Conservation (phyloP, 1,284 basidiomycete genomes). For the Ceratobasidium sp. region DNA sequence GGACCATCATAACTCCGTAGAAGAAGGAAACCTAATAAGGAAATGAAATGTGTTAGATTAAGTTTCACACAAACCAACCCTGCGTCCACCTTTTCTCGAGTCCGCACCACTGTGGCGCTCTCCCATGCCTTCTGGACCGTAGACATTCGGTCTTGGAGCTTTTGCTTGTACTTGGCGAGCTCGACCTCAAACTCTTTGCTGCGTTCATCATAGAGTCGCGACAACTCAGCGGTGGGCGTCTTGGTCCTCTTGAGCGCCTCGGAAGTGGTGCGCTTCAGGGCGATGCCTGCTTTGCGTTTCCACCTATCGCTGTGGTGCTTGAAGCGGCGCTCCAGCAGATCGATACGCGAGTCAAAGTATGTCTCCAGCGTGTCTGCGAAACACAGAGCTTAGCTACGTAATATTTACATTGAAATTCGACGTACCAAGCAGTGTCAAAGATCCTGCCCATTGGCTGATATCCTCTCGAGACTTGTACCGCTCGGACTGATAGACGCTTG, state of each 20-base stretch:
- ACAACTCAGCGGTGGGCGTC: constrained; percentile 68
- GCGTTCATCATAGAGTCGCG: constrained; percentile 45
- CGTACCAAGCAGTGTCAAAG: constrained; percentile 81
- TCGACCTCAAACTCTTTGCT: constrained; percentile 82
- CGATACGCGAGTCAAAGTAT: constrained; percentile 88
- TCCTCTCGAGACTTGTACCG: constrained; percentile 23
- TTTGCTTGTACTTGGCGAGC: constrained; percentile 77
- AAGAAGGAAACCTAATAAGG: constrained; percentile 73
- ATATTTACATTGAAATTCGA: not conserved
- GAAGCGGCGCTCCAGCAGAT: constrained; percentile 85
- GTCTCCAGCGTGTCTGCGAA: constrained; percentile 82
- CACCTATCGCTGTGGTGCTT: constrained; percentile 85
- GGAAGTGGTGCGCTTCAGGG: constrained; percentile 51
- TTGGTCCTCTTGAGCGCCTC: constrained; percentile 61
- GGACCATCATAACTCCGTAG: constrained; percentile 87
- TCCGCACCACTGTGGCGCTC: constrained; percentile 88
- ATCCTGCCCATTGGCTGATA: constrained; percentile 55
- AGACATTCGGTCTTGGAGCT: constrained; percentile 80
- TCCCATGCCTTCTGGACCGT: constrained; percentile 78
- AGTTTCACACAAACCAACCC: not conserved
- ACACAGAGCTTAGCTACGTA: not conserved
- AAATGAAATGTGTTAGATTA: not conserved
- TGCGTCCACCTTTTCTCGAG: constrained; percentile 73
- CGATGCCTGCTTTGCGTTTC: constrained; percentile 76
- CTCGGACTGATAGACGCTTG: constrained; percentile 8